These are phyloP conservation scores for Botryotinia convoluta DNA, from an alignment of 2,329 filamentous ascomycete genomes.

Conservation along the genomic window DNA sequence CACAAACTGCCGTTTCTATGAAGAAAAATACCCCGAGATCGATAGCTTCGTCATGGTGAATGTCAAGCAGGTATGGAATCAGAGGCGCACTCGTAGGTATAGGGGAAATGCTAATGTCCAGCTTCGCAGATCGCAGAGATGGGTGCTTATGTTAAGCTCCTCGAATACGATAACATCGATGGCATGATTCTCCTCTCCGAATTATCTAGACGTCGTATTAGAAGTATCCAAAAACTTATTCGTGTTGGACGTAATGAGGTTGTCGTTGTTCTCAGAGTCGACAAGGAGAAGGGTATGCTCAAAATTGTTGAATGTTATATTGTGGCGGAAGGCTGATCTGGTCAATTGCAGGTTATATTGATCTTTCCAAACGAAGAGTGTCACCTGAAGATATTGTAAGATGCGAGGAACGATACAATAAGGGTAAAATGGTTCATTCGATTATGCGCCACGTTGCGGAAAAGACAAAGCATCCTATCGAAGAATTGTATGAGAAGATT, in stretches of 20 bases:
- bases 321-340: not conserved
- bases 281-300: slow-evolving; percentile 88
- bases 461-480: slow-evolving; percentile 92
- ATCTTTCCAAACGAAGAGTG: slow-evolving; percentile 96
- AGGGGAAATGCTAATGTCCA: slow-evolving; percentile 19
- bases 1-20: slow-evolving; percentile 95
- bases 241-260: slow-evolving; percentile 97
- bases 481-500: slow-evolving; percentile 89
- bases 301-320: not conserved
- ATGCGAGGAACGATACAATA: slow-evolving; percentile 99
- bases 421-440: slow-evolving; percentile 98
- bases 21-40: slow-evolving; percentile 97
- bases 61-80: slow-evolving; percentile 78
- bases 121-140: slow-evolving; percentile 85
- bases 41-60: slow-evolving; percentile 99
- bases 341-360: slow-evolving; percentile 72
- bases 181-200: slow-evolving; percentile 99
- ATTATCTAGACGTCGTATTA: slow-evolving; percentile 94
- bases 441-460: slow-evolving; percentile 99
- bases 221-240: slow-evolving; percentile 98
- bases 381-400: slow-evolving; percentile 97
- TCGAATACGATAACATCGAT: slow-evolving; percentile 99
- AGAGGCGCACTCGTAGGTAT: not conserved
- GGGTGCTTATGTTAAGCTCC: slow-evolving; percentile 98
- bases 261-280: slow-evolving; percentile 95